phyloP scores from a whole-genome alignment of 495 filamentous ascomycete genomes.

The Usnea hakonensis region DNA sequence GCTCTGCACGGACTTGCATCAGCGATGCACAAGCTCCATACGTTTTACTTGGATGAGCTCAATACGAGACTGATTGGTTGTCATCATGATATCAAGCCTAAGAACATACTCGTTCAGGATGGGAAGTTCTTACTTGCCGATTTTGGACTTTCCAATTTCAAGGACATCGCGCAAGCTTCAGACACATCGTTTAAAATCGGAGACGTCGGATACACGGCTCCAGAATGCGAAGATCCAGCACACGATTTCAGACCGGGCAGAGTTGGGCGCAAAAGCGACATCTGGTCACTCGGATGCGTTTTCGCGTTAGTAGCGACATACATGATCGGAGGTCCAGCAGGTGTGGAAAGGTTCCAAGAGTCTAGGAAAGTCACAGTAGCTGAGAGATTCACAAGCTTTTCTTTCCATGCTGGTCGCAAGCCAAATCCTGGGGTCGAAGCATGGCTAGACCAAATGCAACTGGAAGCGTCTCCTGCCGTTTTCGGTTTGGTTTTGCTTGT shows the following conservation, averaged over 20 bases:
- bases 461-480: too few relatives aligned
- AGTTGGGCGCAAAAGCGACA: conserved; percentile 53
- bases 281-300: conserved; percentile 98
- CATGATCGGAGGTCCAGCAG: neutral
- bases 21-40: conserved; percentile 9
- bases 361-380: too few relatives aligned
- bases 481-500: too few relatives aligned
- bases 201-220: conserved; percentile 1
- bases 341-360: conserved; percentile 6
- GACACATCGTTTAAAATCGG: neutral
- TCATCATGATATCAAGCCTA: conserved; percentile 23
- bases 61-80: conserved; percentile 19
- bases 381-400: too few relatives aligned
- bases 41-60: neutral
- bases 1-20: conserved; percentile 1
- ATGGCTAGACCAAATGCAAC: too few relatives aligned
- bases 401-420: too few relatives aligned
- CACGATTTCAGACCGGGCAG: neutral
- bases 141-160: conserved; percentile 18
- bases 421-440: too few relatives aligned
- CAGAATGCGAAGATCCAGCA: conserved; percentile 12
- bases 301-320: conserved; percentile 34
- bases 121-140: conserved; percentile 18
- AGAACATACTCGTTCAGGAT: conserved; percentile 20
- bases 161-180: neutral